Evolutionary conservation across 306 rosid genomes (phyloP).

Genomic region (Rosa lucieae): DNA sequence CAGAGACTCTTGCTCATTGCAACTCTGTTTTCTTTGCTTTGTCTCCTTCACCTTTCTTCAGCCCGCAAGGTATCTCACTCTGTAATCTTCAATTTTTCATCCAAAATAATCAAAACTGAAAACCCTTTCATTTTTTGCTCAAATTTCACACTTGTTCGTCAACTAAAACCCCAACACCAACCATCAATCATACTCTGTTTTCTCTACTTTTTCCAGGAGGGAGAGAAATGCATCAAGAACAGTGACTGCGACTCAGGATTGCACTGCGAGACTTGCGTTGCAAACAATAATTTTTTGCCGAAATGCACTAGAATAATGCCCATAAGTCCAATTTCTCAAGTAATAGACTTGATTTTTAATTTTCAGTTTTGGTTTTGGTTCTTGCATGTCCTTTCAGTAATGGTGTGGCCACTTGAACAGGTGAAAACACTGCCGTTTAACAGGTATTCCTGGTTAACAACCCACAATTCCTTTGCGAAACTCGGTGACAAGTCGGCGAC

Average conservation of each 20-base stretch:
- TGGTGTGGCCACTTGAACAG: conserved; percentile 33
- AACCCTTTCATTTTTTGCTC: background rate
- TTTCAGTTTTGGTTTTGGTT: background rate
- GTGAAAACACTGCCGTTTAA: conserved; percentile 75
- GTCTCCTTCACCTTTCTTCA: conserved; percentile 43
- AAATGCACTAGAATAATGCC: conserved; percentile 83
- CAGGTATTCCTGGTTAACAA: conserved; percentile 83
- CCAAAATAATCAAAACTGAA: background rate
- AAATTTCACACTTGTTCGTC: background rate
- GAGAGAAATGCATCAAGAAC: conserved; percentile 49
- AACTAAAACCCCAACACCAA: background rate
- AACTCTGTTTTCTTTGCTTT: conserved; percentile 34
- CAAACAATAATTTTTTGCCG: conserved; percentile 63
- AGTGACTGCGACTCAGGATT: conserved; percentile 62
- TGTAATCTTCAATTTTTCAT: background rate
- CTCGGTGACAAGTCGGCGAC: conserved; percentile 69
- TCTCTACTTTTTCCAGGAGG: conserved; percentile 51
- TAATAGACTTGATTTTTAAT: background rate
- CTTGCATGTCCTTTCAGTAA: background rate
- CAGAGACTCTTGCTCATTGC: conserved; percentile 37
- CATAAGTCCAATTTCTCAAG: conserved; percentile 63
- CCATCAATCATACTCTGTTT: background rate
- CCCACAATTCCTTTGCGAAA: conserved; percentile 78
- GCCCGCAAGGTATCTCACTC: conserved; percentile 56
- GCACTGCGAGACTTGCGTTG: conserved; percentile 86